Conservation (phyloP, 768 basidiomycete species). For the Daedaleopsis sinensis region DNA sequence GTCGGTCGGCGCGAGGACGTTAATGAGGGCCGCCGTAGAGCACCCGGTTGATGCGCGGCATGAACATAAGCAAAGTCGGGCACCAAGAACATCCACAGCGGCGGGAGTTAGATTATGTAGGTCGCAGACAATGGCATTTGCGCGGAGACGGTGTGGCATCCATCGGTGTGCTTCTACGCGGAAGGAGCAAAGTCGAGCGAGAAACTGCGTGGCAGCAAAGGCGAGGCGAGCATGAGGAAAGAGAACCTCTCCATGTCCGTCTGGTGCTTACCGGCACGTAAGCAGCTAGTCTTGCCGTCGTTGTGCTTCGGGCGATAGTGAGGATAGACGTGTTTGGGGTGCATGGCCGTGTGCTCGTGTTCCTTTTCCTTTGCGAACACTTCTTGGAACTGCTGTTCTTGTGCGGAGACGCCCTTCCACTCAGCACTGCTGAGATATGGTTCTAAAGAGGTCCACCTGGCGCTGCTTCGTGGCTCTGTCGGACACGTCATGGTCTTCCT, state of each 20-base stretch:
- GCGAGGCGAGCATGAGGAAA: slow-evolving; percentile 39
- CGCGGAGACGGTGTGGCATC: slow-evolving; percentile 52
- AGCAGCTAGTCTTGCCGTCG: slow-evolving; percentile 49
- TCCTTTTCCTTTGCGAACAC: slow-evolving; percentile 77
- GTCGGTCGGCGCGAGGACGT: slow-evolving; percentile 43
- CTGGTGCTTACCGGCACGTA: slow-evolving; percentile 50
- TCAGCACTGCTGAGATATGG: slow-evolving; percentile 82
- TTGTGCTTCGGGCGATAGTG: slow-evolving; percentile 62
- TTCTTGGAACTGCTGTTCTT: slow-evolving; percentile 77
- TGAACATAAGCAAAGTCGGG: slow-evolving; percentile 59
- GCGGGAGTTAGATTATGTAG: slow-evolving; percentile 72
- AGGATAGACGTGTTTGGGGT: slow-evolving; percentile 79
- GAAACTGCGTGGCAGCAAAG: slow-evolving; percentile 30
- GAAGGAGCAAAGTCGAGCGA: slow-evolving; percentile 38
- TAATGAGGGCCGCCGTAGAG: slow-evolving; percentile 46
- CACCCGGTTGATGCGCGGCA: slow-evolving; percentile 64
- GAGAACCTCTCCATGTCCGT: slow-evolving; percentile 55
- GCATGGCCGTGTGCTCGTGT: slow-evolving; percentile 74
- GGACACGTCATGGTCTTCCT: slow-evolving; percentile 45
- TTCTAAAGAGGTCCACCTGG: slow-evolving; percentile 79
- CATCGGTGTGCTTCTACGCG: slow-evolving; percentile 28
- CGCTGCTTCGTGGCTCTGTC: slow-evolving; percentile 69
- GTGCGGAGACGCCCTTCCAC: slow-evolving; percentile 65
- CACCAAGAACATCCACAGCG: slow-evolving; percentile 64
- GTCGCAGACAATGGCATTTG: slow-evolving; percentile 67